Base-by-base conservation (phyloP, 2,329 filamentous ascomycete species). In the Chrysosporium keratinophilum region DNA sequence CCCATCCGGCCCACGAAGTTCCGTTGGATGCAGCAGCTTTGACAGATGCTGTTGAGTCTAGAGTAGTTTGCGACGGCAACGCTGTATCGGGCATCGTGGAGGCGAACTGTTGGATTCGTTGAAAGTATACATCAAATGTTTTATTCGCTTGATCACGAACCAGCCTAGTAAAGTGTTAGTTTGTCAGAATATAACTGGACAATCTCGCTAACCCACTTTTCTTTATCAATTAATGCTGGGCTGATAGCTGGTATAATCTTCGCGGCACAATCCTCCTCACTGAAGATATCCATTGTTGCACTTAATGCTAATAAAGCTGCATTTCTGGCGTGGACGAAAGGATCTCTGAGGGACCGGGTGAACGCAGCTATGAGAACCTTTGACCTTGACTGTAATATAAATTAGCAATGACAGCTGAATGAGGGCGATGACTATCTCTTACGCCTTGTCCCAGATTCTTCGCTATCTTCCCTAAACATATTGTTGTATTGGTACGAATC, bases 401-500 rank as follows among this genome's bases (percentile, higher is more conserved):
- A 51, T 73, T 43, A 74, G 64, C 46, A 60, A 40, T n/a, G 6
- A 5, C 19, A 10, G 14, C 44, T 47, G n/a, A 54, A 48, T 6
- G 20, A 34, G 12, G 17, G n/a, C 7, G 28, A 19, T 20, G 11
- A 15, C 5, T 39, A 4, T 28, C 23, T 19, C 62, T 67, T 69
- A 79, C 77, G 59, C 73, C 74, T 1, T 79, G 76, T 1, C 88
- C 88, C 0, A 98, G 76, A 62, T 95, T 86, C 62, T 88, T 90
- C 12, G 93, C 90, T 61, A 98, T 96, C 65, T 96, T 97, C 19
- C 93, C 93, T 0, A 98, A 73, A 66, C 91, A 97, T 54, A 98
- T 98, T 1, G 93, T 98, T 0, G 93, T 98, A 67, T 98, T 98
- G 7, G 93, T 98, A 57, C 93, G 82, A 60, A 98, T 98, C 0